Evolutionary conservation across 2,329 filamentous ascomycete genomes (phyloP).

Genomic region (Monilinia laxa): DNA sequence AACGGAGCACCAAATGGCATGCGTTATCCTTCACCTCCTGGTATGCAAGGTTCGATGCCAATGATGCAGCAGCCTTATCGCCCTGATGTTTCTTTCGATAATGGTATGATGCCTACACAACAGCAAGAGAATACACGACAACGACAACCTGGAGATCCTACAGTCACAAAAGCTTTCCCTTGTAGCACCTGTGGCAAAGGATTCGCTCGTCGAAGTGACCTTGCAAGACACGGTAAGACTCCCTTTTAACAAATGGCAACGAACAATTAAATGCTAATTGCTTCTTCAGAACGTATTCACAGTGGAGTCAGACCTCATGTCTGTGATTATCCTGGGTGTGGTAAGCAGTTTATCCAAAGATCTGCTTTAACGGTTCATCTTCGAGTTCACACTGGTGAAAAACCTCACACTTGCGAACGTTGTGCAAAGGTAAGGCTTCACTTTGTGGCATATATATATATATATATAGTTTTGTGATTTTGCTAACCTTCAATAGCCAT

Average conservation of each 20-base stretch:
- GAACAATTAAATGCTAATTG: slow-evolving; percentile 20
- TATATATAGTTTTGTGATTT: background rate
- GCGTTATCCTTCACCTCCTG: slow-evolving; percentile 41
- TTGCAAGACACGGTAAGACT: slow-evolving; percentile 84
- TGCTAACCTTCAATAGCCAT: slow-evolving; percentile 62
- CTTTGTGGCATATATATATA: slow-evolving; percentile 24
- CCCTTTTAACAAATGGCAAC: background rate
- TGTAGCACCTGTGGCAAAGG: slow-evolving; percentile 89
- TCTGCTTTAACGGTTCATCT: slow-evolving; percentile 94
- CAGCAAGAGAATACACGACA: slow-evolving; percentile 34
- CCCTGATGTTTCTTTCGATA: slow-evolving; percentile 36
- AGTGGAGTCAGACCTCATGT: slow-evolving; percentile 87
- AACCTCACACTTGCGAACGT: slow-evolving; percentile 95
- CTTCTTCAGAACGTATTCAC: slow-evolving; percentile 80
- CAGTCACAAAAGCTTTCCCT: slow-evolving; percentile 68
- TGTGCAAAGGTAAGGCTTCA: slow-evolving; percentile 77
- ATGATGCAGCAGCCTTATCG: slow-evolving; percentile 41
- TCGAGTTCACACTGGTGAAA: slow-evolving; percentile 95
- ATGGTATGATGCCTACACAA: slow-evolving; percentile 31
- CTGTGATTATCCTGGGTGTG: slow-evolving; percentile 84
- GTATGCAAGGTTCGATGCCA: slow-evolving; percentile 40
- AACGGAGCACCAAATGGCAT: slow-evolving; percentile 36
- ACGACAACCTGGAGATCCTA: slow-evolving; percentile 29
- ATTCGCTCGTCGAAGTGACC: slow-evolving; percentile 90
- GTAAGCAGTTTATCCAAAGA: slow-evolving; percentile 95